Base-by-base conservation (phyloP, 2,329 filamentous ascomycete species). In the Coniochaeta sp. region DNA sequence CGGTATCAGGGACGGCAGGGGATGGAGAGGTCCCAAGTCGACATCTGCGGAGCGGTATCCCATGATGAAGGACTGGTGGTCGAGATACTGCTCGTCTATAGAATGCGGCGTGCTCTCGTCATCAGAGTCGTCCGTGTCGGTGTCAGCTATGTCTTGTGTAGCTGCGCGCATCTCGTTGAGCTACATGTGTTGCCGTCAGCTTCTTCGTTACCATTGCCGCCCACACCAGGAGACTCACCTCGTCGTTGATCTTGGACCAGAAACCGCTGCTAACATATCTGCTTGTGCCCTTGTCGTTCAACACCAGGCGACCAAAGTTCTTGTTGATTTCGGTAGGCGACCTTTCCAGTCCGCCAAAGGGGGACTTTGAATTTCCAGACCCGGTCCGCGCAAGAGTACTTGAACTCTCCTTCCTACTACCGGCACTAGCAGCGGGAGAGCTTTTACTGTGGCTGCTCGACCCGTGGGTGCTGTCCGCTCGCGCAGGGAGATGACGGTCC, bases 221-320 rank as follows among this genome's bases (percentile, higher is more conserved):
- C 7, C 53, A n/a, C n/a, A n/a, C n/a, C n/a, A n/a, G n/a, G n/a
- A n/a, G n/a, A n/a, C 47, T 58, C 67, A 85, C 83, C 75, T 91
- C 86, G 50, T 89, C 87, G 54, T 84, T 87, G 49, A 91, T 74
- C 55, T 81, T 87, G 18, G 85, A 81, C 86, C 86, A 90, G 61
- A 91, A 89, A 6, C 81, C 85, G 64, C 82, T 88, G 69, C 85
- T 89, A 58, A 91, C 81, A 63, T 91, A 91, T 63, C 85, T 74
- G 51, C 81, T 83, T 53, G 80, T 81, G 33, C 83, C 84, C 51
- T 76, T 75, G 53, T 90, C 85, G 55, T 86, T 85, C 31, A 90
- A 69, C 1, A 91, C 84, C 50, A 91, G 67, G 28, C 86, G 74
- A 3, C 87, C 85, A 65, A 87, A 85, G 51, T 81, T 73, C 42